Evolutionary conservation across 2,329 filamentous ascomycete species (phyloP).

Genomic region (Arthrobotrys musiformis): DNA sequence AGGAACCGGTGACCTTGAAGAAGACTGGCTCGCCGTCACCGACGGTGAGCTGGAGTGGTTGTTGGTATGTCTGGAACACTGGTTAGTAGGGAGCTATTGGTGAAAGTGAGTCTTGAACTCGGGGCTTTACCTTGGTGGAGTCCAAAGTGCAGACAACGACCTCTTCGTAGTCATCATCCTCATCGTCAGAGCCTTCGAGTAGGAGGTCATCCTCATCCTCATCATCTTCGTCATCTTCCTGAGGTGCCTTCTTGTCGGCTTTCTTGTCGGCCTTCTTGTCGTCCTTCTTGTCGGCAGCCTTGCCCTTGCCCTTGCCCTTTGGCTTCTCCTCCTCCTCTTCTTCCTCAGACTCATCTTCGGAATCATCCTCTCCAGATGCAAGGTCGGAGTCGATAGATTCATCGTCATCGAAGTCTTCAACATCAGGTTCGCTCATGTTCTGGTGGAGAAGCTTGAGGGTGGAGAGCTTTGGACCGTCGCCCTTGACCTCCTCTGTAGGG

Average conservation of each 20-base stretch:
- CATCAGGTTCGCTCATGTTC: conserved; percentile 66
- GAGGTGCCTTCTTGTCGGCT: conserved; percentile 75
- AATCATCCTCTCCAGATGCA: conserved; percentile 65
- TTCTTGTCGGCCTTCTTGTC: conserved; percentile 68
- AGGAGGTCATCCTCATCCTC: conserved; percentile 65
- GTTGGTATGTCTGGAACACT: conserved; percentile 83
- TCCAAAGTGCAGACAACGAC: conserved; percentile 96
- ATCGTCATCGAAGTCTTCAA: conserved; percentile 69
- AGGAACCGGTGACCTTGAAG: conserved; percentile 90
- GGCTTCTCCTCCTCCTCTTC: conserved; percentile 85
- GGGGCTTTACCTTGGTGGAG: conserved; percentile 79
- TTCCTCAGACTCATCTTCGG: conserved; percentile 68
- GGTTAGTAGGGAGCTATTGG: conserved; percentile 22
- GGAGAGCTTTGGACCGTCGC: conserved; percentile 74
- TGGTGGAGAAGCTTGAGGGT: conserved; percentile 90
- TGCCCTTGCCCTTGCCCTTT: conserved; percentile 77
- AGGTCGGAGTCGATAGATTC: conserved; percentile 74
- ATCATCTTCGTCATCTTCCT: conserved; percentile 67
- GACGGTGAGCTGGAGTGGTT: conserved; percentile 91
- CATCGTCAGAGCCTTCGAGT: conserved; percentile 55
- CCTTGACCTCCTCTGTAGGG: conserved; percentile 77
- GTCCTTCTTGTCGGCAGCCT: conserved; percentile 71
- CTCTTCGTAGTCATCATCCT: conserved; percentile 75
- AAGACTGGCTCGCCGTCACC: conserved; percentile 88
- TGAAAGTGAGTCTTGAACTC: conserved; percentile 48